Percentiles rank a stretch among this genome's conserved stretches.
phyloP scores from a whole-genome alignment of 176 grass and related monocot genomes.

The Carex pumila region DNA sequence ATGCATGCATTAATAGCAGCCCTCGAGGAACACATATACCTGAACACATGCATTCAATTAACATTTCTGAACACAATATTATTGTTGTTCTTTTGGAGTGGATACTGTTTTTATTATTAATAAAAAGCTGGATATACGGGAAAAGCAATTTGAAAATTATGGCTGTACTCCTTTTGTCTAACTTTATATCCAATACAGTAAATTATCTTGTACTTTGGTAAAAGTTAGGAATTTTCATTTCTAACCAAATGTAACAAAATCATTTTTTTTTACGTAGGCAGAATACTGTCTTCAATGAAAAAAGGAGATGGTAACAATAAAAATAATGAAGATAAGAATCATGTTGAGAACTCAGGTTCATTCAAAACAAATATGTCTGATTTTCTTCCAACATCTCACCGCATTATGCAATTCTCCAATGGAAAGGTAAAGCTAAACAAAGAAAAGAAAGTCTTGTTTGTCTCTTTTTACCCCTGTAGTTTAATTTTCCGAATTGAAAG shows the following conservation, averaged over 20 bases:
- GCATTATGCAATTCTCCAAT: conserved; percentile 93
- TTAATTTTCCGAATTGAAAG: neutral
- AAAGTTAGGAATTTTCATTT: neutral
- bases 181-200: neutral
- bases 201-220: neutral
- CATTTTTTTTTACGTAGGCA: conserved; percentile 39
- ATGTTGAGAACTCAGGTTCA: conserved; percentile 28
- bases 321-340: conserved; percentile 29
- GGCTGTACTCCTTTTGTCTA: neutral
- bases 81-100: neutral
- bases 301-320: conserved; percentile 23
- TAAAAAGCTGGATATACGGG: neutral
- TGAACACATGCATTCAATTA: neutral
- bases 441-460: neutral
- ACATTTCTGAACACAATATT: neutral
- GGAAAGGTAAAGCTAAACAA: conserved; percentile 47
- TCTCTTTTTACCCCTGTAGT: neutral
- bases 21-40: neutral
- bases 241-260: neutral
- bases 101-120: neutral
- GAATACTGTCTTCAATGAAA: conserved; percentile 70
- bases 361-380: conserved; percentile 71
- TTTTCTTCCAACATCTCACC: conserved; percentile 83
- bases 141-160: neutral
- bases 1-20: neutral